Base-by-base conservation (phyloP, 169 alveolate genomes). In the Babesia divergens region DNA sequence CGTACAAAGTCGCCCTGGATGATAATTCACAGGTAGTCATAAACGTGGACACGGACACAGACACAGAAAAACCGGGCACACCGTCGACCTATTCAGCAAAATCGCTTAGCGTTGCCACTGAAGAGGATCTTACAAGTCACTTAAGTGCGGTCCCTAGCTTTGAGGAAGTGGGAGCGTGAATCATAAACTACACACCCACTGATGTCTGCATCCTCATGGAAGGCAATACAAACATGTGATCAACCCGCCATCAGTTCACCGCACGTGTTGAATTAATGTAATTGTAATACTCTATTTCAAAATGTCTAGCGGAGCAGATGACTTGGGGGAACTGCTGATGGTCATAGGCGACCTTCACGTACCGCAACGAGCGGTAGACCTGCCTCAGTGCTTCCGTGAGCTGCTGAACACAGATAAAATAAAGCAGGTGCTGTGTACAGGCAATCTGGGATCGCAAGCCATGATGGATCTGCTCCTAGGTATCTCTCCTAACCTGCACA, bases 301-400 rank as follows among this genome's bases (percentile, higher is more conserved):
- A 29, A 76, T 76, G 80, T 56, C 77, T 38, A 76, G 32, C 35
- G 71, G 65, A 13, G 72, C 65, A 6, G 40, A 40, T 43, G 85
- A 56, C 64, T 56, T 76, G 62, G 85, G 85, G 22, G 93, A 88
- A 55, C 77, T 88, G 0, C 83, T 88, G 34, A 74, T 88, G 82
- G 66, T 88, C 44, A 69, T 88, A 29, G 93, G 93, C 26, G 93
- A 88, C 77, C 82, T 88, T 26, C 90, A 88, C 79, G 86, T 86
- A 37, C 93, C 93, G 35, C 80, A 80, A 60, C 55, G 93, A 40
- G 84, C 89, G 32, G 77, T 88, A 32, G 88, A 83, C 51, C 59
- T 88, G 3, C 93, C 93, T 3, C 89, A 81, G 35, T 84, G 91
- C 51, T 88, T 88, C 65, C 69, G 80, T 26, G 89, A 84, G 47